A percentile compares a stretch with the other conserved stretches of the same genome.
phyloP scores from a whole-genome alignment of 768 basidiomycete genomes.

The Termitomyces sp. region DNA sequence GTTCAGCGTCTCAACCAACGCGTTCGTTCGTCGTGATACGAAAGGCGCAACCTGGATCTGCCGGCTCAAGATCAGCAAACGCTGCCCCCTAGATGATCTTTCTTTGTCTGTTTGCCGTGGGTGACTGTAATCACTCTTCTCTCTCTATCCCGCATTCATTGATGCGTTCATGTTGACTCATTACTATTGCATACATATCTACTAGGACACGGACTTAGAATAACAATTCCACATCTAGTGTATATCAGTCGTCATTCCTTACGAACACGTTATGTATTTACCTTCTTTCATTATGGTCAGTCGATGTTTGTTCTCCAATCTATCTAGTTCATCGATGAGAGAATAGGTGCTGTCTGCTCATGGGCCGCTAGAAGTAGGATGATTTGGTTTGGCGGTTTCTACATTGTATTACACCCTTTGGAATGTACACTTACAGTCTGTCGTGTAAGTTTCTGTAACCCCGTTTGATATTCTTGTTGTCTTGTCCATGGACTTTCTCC shows the following conservation, averaged over 20 bases:
- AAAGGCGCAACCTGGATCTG: slow-evolving; percentile 35
- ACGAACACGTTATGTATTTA: not conserved
- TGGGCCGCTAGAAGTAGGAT: too few relatives aligned
- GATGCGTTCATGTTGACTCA: not conserved
- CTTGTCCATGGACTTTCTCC: too few relatives aligned
- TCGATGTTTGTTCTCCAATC: not conserved
- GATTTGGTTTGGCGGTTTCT: too few relatives aligned
- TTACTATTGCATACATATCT: not conserved
- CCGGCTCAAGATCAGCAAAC: slow-evolving; percentile 7
- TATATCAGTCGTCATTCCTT: slow-evolving; percentile 8
- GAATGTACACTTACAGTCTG: too few relatives aligned
- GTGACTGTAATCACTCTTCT: not conserved
- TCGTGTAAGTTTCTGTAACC: too few relatives aligned
- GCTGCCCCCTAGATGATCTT: slow-evolving; percentile 12
- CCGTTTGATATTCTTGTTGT: too few relatives aligned
- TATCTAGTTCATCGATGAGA: not conserved
- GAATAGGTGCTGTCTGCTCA: too few relatives aligned
- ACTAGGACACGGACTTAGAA: slow-evolving; percentile 10
- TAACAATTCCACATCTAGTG: slow-evolving; percentile 5
- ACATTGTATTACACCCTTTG: too few relatives aligned
- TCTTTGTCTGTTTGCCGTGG: slow-evolving; percentile 1
- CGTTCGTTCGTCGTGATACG: slow-evolving; percentile 69
- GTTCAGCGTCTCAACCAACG: slow-evolving; percentile 29
- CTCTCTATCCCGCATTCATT: not conserved
- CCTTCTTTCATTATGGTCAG: not conserved